These are phyloP conservation scores for Copromyces sp. DNA, from an alignment of 495 filamentous ascomycete species.

Conservation along the genomic window DNA sequence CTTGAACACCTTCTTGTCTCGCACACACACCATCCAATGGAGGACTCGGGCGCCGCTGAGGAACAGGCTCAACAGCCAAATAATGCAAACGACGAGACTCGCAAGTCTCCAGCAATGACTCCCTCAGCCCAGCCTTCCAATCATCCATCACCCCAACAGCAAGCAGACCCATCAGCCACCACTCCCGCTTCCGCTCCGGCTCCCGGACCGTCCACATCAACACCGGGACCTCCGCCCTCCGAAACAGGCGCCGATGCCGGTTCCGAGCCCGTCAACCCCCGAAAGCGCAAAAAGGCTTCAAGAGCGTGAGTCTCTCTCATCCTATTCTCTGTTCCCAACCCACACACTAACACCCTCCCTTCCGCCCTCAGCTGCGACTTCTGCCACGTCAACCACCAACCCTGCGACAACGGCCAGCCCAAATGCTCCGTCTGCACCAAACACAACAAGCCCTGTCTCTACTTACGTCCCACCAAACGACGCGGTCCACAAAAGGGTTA, in stretches of 20 bases:
- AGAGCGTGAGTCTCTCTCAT: constrained; percentile 19
- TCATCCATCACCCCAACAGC: neutral
- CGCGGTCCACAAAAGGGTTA: constrained; percentile 29
- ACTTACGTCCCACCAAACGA: constrained; percentile 28
- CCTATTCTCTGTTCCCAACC: neutral
- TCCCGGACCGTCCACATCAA: neutral
- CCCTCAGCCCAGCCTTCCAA: neutral
- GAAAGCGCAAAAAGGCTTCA: constrained; percentile 30
- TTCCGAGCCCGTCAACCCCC: constrained; percentile 24
- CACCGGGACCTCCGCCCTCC: constrained; percentile 8
- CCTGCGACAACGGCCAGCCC: constrained; percentile 30
- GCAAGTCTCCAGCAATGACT: neutral
- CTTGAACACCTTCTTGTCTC: neutral
- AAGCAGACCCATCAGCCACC: neutral
- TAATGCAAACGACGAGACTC: neutral
- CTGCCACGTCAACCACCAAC: constrained; percentile 31
- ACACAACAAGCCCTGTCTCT: constrained; percentile 28
- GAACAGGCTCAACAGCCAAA: neutral
- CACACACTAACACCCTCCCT: neutral
- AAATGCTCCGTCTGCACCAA: constrained; percentile 26
- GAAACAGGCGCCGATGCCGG: constrained; percentile 20
- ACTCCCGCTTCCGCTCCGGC: neutral
- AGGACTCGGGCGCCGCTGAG: neutral
- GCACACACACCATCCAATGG: neutral
- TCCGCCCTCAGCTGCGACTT: constrained; percentile 23